phyloP scores from a whole-genome alignment of 768 basidiomycete genomes.

The Coprinopsis marcescibilis region DNA sequence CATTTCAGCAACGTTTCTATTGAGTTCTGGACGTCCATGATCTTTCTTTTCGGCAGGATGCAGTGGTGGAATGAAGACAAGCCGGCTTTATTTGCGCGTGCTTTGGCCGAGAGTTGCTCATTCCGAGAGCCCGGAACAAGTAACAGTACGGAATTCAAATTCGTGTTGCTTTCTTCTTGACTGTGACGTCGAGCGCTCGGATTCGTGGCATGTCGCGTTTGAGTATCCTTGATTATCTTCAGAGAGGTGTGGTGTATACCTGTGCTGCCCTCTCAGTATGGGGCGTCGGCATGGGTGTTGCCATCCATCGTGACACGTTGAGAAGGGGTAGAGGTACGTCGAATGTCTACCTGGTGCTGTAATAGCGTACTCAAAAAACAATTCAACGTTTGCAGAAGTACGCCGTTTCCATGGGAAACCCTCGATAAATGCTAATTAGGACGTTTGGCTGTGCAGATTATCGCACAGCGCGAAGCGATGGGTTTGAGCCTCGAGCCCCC shows the following conservation, averaged over 20 bases:
- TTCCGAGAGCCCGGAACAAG: no score
- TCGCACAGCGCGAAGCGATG: slow-evolving; percentile 27
- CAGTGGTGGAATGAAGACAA: no score
- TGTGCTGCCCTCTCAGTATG: slow-evolving; percentile 47
- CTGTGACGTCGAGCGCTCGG: no score
- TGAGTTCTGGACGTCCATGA: not conserved
- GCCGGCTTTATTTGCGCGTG: no score
- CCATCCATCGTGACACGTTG: slow-evolving; percentile 50
- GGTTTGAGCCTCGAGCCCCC: slow-evolving; percentile 18
- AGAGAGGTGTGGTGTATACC: slow-evolving; percentile 50
- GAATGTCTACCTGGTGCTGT: slow-evolving; percentile 7
- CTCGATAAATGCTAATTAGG: not conserved
- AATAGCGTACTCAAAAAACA: slow-evolving; percentile 7
- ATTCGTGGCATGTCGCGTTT: slow-evolving; percentile 12
- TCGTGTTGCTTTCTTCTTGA: no score
- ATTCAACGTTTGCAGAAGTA: slow-evolving; percentile 33
- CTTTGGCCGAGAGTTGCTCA: no score
- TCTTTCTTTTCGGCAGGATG: no score
- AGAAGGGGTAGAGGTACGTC: slow-evolving; percentile 50
- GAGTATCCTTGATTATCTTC: slow-evolving; percentile 39
- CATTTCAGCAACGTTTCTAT: slow-evolving; percentile 33
- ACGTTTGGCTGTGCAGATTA: slow-evolving; percentile 20
- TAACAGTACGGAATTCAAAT: no score
- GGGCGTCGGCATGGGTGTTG: slow-evolving; percentile 46
- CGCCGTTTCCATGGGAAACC: slow-evolving; percentile 7